Percentiles rank a stretch among this genome's conserved stretches.
Conservation (phyloP, 2,329 filamentous ascomycete genomes). For the Anthostomella pinea region DNA sequence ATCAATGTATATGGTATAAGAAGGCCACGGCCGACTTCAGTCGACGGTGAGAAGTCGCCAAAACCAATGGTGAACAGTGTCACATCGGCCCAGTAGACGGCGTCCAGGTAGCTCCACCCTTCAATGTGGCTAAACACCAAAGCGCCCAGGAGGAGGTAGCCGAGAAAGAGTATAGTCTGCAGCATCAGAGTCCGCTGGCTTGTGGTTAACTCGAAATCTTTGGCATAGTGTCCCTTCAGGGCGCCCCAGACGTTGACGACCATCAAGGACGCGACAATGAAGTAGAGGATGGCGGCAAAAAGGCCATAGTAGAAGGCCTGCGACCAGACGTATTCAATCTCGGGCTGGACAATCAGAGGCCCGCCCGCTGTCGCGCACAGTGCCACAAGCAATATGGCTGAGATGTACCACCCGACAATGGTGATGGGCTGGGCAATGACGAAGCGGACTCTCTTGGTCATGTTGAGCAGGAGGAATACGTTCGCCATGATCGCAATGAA, state of each 20-base stretch:
- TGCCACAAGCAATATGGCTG: constrained; percentile 62
- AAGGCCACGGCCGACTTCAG: constrained; percentile 62
- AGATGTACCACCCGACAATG: constrained; percentile 74
- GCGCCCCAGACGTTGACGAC: constrained; percentile 79
- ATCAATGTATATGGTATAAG: constrained; percentile 81
- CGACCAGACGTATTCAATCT: constrained; percentile 60
- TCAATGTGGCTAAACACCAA: constrained; percentile 72
- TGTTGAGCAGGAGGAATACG: constrained; percentile 79
- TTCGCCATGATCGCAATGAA: constrained; percentile 76
- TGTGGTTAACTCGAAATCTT: constrained; percentile 74
- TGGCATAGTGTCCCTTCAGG: constrained; percentile 64
- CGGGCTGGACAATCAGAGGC: constrained; percentile 42
- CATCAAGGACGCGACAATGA: constrained; percentile 73
- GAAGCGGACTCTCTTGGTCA: constrained; percentile 76
- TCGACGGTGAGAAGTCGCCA: constrained; percentile 50
- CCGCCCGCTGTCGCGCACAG: constrained; percentile 66
- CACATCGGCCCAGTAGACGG: constrained; percentile 76
- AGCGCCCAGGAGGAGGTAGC: constrained; percentile 77
- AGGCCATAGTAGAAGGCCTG: constrained; percentile 87
- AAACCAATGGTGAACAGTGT: constrained; percentile 64
- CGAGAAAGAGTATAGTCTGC: constrained; percentile 81
- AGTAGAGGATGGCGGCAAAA: constrained; percentile 76
- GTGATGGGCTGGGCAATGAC: constrained; percentile 79
- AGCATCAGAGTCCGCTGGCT: constrained; percentile 86
- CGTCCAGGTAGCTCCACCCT: constrained; percentile 73